phyloP scores from a whole-genome alignment of 139 green algal species.

The Haematococcus sp. region DNA sequence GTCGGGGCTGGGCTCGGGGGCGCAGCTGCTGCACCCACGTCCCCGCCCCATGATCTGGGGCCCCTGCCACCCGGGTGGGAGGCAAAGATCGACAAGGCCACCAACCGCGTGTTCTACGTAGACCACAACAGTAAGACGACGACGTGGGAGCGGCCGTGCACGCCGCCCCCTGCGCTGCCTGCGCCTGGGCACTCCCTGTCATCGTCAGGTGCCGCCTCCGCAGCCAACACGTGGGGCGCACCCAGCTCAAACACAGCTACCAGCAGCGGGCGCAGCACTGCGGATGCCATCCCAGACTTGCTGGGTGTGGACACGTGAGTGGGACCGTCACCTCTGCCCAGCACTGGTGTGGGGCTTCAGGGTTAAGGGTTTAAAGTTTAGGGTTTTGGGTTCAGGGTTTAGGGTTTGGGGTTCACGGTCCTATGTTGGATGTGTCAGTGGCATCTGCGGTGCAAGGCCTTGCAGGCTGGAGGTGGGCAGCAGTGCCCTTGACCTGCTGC shows the following conservation, averaged over 20 bases:
- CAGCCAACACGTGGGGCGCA: too few relatives aligned
- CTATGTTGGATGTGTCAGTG: too few relatives aligned
- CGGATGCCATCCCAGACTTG: background rate
- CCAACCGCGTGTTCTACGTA: conserved; percentile 83
- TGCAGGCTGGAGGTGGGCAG: too few relatives aligned
- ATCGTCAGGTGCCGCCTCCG: conserved; percentile 2
- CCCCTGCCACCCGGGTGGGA: conserved; percentile 80
- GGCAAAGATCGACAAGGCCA: conserved; percentile 62
- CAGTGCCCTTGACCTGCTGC: background rate
- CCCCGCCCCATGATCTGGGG: background rate
- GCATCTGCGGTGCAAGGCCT: too few relatives aligned
- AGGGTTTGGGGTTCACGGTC: too few relatives aligned
- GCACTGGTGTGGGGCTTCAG: too few relatives aligned
- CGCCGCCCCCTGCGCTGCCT: background rate
- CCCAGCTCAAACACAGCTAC: too few relatives aligned
- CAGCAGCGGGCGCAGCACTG: too few relatives aligned
- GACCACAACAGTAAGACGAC: conserved; percentile 92
- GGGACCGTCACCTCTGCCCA: background rate
- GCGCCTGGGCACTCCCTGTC: background rate
- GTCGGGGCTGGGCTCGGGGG: too few relatives aligned
- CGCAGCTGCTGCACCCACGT: background rate
- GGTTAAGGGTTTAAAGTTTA: too few relatives aligned
- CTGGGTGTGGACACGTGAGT: background rate
- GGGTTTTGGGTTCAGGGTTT: too few relatives aligned
- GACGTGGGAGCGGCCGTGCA: conserved; percentile 70